These are phyloP conservation scores for Wickerhamomyces bovis DNA, from an alignment of 805 yeast species.

Conservation along the genomic window DNA sequence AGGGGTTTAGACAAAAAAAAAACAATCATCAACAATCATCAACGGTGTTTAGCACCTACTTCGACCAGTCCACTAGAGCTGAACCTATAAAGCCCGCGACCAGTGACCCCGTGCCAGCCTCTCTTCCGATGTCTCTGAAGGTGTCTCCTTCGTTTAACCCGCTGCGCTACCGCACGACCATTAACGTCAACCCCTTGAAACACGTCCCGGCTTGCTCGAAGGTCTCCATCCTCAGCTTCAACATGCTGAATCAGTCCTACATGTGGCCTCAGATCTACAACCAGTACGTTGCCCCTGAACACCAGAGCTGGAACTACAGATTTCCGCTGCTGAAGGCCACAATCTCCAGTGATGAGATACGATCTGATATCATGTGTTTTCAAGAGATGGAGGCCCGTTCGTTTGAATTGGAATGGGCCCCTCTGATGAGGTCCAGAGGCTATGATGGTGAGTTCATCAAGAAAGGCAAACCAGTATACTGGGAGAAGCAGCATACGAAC, in stretches of 20 bases:
- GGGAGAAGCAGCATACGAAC: slow-evolving; percentile 33
- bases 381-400: slow-evolving; percentile 44
- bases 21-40: neutral
- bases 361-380: slow-evolving; percentile 54
- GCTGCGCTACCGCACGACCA: neutral
- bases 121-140: neutral
- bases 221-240: slow-evolving; percentile 33
- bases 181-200: neutral
- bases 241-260: slow-evolving; percentile 47
- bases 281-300: slow-evolving; percentile 40
- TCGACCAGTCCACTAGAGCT: neutral
- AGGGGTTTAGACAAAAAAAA: neutral
- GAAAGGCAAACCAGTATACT: slow-evolving; percentile 47
- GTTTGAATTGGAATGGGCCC: slow-evolving; percentile 36
- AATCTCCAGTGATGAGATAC: slow-evolving; percentile 26
- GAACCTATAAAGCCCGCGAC: neutral
- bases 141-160: neutral
- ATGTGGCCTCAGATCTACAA: slow-evolving; percentile 55
- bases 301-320: slow-evolving; percentile 44
- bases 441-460: slow-evolving; percentile 42
- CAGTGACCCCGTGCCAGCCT: no score
- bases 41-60: neutral
- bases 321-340: slow-evolving; percentile 36
- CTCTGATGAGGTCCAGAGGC: slow-evolving; percentile 27
- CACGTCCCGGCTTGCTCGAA: neutral